Percentiles rank a stretch among this genome's conserved stretches.
These are phyloP conservation scores for Camellia lanceoleosa DNA, from an alignment of 148 eudicot species.

Conservation along the genomic window DNA sequence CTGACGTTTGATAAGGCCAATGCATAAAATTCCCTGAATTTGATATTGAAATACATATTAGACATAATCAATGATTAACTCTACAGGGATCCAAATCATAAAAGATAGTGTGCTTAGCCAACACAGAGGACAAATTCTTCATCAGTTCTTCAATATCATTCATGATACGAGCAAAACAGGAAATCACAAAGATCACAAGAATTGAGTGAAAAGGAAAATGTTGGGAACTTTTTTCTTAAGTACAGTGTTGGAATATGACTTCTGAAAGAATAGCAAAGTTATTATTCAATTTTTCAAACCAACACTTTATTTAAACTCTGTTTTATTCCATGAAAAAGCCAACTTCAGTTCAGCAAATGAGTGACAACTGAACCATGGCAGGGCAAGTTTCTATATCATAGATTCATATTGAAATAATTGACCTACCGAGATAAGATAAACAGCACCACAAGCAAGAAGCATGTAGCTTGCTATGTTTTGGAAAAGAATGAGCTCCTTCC, in stretches of 20 bases:
- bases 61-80: not conserved
- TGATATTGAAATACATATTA: not conserved
- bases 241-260: not conserved
- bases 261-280: too few species aligned
- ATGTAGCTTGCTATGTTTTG: slow-evolving; percentile 76
- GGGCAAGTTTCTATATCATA: not conserved
- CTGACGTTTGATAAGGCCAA: slow-evolving; percentile 79
- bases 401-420: not conserved
- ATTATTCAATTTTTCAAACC: too few species aligned
- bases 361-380: not conserved
- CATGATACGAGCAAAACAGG: not conserved
- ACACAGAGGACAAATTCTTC: not conserved
- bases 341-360: not conserved
- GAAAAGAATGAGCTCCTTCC: slow-evolving; percentile 54
- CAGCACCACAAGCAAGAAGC: slow-evolving; percentile 79
- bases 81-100: not conserved
- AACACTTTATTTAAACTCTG: not conserved
- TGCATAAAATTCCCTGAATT: slow-evolving; percentile 75
- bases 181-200: not conserved
- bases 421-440: slow-evolving; percentile 76
- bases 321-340: not conserved
- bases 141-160: not conserved
- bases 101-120: not conserved
- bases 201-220: not conserved
- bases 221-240: not conserved